Base-by-base conservation (phyloP, 352 stramenopile genomes). In the Phytophthora pluvialis region DNA sequence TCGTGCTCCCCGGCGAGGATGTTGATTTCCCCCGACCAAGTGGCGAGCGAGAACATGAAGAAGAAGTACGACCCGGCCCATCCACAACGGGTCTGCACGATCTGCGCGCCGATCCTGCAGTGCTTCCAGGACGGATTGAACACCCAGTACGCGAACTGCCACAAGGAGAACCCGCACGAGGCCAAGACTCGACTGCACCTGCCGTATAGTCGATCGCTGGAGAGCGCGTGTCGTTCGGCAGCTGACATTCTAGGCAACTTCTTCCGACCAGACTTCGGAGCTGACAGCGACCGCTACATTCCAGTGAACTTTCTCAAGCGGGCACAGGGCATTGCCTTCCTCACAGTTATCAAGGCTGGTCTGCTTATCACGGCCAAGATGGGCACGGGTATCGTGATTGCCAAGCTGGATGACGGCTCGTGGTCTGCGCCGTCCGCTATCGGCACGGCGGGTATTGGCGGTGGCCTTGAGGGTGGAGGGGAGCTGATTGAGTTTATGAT, bases 401-500 rank as follows among this genome's bases (percentile, higher is more conserved):
- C 92, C 10, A 91, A 97, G 35, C 58, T 98, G 0, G 75, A 81
- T 8, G 78, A 95, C 53, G 81, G 89, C 12, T 75, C 81, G 21
- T 99, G 95, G 95, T 97, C 88, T 18, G 91, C 94, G 8, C 95
- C 95, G 1, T 97, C 86, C 28, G 96, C 96, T 8, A 98, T 99
- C 62, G 94, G 93, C n/a, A 94, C 92, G 0, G 87, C 85, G 0
- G 94, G 94, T 10, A 84, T 98, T 48, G 88, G 89, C 10, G 81
- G 78, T 72, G 94, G 94, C 31, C 85, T 94, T 3, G 77, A 98
- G 55, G 78, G 87, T 26, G 94, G 95, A 29, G 93, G 92, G 13
- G 93, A 98, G 71, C 72, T 98, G 12, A 91, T 96, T 10, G 94
- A 99, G 78, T 90, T 98, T 52, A 91, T 98, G 60, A 97, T 99